A percentile compares a stretch with the other conserved stretches of the same genome.
Conservation (phyloP, 352 stramenopile genomes). For the Aphanomyces astaci region DNA sequence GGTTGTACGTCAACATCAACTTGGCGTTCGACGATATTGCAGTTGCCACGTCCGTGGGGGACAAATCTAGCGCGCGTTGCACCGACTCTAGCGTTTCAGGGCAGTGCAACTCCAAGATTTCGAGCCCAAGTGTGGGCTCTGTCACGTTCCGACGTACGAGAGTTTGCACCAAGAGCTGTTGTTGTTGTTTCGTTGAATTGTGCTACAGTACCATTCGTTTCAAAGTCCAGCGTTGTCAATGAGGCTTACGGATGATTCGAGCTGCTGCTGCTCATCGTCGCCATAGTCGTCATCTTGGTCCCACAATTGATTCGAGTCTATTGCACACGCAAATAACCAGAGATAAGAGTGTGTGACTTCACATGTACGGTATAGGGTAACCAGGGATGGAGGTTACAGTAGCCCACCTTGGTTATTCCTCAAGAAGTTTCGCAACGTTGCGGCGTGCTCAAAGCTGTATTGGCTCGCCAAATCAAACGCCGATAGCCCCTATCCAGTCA, state of each 20-base stretch:
- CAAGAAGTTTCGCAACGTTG: neutral
- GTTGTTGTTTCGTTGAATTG: neutral
- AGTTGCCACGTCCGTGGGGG: neutral
- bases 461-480: neutral
- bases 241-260: no score
- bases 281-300: neutral
- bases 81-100: neutral
- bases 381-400: no score
- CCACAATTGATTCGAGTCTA: conserved; percentile 13
- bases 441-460: neutral
- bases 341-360: no score
- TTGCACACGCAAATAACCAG: no score
- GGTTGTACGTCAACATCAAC: neutral
- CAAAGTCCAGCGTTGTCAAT: no score
- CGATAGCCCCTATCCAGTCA: neutral
- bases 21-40: neutral
- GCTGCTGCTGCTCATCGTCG: neutral
- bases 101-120: neutral
- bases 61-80: neutral
- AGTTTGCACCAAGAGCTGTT: neutral
- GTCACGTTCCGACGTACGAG: neutral
- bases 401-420: neutral
- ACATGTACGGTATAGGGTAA: no score
- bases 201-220: neutral
- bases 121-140: neutral